Percentiles rank a stretch among this genome's conserved stretches.
phyloP scores from a whole-genome alignment of 2,329 filamentous ascomycete genomes.

The Pseudopyrenochaeta lycopersici region DNA sequence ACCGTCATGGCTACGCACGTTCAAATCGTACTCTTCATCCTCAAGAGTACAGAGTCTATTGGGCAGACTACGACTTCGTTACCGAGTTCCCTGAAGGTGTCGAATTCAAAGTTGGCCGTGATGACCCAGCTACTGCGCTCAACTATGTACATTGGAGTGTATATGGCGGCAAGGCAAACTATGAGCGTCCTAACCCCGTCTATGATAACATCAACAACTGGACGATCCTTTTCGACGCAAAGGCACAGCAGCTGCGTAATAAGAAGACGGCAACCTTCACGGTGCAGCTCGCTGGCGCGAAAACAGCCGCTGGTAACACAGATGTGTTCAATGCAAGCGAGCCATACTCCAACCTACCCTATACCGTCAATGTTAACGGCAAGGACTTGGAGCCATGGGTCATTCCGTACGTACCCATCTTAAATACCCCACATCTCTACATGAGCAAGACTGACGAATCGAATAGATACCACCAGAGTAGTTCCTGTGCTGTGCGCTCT shows the following conservation, averaged over 20 bases:
- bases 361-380: slow-evolving; percentile 60
- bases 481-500: slow-evolving; percentile 68
- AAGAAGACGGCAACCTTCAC: slow-evolving; percentile 64
- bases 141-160: slow-evolving; percentile 74
- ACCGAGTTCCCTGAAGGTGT: slow-evolving; percentile 67
- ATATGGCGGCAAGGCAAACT: slow-evolving; percentile 65
- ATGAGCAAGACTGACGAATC: slow-evolving; percentile 24
- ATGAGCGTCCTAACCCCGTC: slow-evolving; percentile 50
- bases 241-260: slow-evolving; percentile 49
- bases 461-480: slow-evolving; percentile 62
- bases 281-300: slow-evolving; percentile 69
- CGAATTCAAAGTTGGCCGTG: slow-evolving; percentile 65
- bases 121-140: slow-evolving; percentile 59
- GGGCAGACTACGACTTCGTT: slow-evolving; percentile 66
- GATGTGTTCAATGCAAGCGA: slow-evolving; percentile 60
- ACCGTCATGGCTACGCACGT: slow-evolving; percentile 63
- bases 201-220: slow-evolving; percentile 50
- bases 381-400: slow-evolving; percentile 61
- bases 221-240: slow-evolving; percentile 22
- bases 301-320: slow-evolving; percentile 69
- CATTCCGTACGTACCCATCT: slow-evolving; percentile 57
- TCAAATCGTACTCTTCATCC: slow-evolving; percentile 62
- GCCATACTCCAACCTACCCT: slow-evolving; percentile 62
- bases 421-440: neutral
- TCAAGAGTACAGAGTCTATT: slow-evolving; percentile 68